phyloP scores from a whole-genome alignment of 2,329 filamentous ascomycete genomes.

The Monosporascus sp. region DNA sequence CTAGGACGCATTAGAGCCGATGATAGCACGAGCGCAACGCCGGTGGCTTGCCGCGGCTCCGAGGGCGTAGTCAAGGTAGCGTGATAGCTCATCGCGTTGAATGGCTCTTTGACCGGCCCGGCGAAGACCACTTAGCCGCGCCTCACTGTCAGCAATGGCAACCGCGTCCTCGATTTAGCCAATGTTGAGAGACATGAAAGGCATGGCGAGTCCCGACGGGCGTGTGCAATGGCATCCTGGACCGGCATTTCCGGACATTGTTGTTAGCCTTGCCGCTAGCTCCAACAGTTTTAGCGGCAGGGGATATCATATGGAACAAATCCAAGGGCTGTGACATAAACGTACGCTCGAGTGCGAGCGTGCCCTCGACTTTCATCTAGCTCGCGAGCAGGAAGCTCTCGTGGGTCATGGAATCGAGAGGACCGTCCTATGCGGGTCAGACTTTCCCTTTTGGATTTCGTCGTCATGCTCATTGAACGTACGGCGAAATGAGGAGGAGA shows the following conservation, averaged over 20 bases:
- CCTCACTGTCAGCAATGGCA: conserved; percentile 3
- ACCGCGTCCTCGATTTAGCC: conserved; percentile 11
- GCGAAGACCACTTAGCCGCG: conserved; percentile 1
- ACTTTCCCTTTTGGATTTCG: background rate
- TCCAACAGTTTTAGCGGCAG: conserved; percentile 5
- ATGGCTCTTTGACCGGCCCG: conserved; percentile 5
- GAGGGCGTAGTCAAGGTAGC: conserved; percentile 7
- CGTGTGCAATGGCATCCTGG: conserved; percentile 9
- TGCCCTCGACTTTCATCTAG: conserved; percentile 6
- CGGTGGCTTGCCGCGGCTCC: background rate
- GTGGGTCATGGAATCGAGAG: conserved; percentile 8
- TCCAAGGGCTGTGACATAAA: conserved; percentile 2
- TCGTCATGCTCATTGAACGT: background rate
- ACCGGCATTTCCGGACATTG: conserved; percentile 10
- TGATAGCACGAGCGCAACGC: conserved; percentile 1
- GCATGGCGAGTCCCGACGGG: background rate
- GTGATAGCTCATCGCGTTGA: conserved; percentile 1
- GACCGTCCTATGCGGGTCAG: conserved; percentile 6
- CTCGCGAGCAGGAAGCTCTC: conserved; percentile 4
- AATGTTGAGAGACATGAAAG: conserved; percentile 6
- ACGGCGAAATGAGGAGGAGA: background rate
- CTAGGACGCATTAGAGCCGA: conserved; percentile 6
- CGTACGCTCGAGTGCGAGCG: conserved; percentile 2
- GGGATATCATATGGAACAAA: conserved; percentile 9
- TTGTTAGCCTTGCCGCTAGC: conserved; percentile 10